Percentiles rank a stretch among this genome's conserved stretches.
These are phyloP conservation scores for Meira miltonrushii DNA, from an alignment of 1,284 basidiomycete species.

Conservation along the genomic window DNA sequence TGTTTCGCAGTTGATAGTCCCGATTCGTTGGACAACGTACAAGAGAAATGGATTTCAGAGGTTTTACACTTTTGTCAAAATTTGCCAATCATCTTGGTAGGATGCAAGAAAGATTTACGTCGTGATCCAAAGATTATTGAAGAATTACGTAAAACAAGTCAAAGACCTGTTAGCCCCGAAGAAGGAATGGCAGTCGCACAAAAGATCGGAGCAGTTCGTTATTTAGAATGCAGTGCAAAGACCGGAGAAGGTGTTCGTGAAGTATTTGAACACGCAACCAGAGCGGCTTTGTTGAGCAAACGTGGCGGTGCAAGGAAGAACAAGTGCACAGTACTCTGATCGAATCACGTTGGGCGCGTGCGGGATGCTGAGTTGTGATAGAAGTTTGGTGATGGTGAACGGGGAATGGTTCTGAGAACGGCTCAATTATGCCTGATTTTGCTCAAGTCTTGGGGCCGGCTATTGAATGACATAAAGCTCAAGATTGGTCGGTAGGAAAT, in stretches of 20 bases:
- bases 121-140: conserved; percentile 53
- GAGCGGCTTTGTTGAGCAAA: conserved; percentile 65
- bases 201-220: conserved; percentile 81
- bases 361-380: too few species aligned
- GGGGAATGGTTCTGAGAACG: too few species aligned
- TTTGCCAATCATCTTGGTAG: conserved; percentile 81
- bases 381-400: too few species aligned
- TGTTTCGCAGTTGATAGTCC: conserved; percentile 89
- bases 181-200: conserved; percentile 74
- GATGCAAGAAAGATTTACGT: conserved; percentile 67
- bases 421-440: too few species aligned
- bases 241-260: conserved; percentile 82
- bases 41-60: conserved; percentile 95
- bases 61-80: conserved; percentile 86
- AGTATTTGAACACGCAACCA: conserved; percentile 83
- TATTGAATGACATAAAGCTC: too few species aligned
- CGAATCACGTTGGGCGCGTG: too few species aligned
- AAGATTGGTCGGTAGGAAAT: too few species aligned
- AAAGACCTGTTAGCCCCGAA: conserved; percentile 50
- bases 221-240: conserved; percentile 86
- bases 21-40: conserved; percentile 86
- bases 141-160: conserved; percentile 51
- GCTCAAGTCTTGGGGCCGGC: too few species aligned
- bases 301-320: conserved; percentile 54
- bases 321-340: conserved; percentile 61